Evolutionary conservation across 1,284 basidiomycete genomes (phyloP).

Genomic region (Pisolithus thermaeus): DNA sequence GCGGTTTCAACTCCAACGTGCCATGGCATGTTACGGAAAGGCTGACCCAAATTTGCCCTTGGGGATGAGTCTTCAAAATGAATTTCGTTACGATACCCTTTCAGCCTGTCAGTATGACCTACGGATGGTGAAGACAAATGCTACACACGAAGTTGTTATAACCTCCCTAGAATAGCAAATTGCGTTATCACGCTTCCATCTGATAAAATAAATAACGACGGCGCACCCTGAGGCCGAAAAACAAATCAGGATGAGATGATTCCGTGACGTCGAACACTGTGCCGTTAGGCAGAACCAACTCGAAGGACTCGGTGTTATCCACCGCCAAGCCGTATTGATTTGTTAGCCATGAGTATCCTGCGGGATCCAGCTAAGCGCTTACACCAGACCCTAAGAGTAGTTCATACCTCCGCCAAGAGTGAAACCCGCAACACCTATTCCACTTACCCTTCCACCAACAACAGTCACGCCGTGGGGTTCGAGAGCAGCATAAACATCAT

Average conservation of each 20-base stretch:
- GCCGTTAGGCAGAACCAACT: slow-evolving; percentile 46
- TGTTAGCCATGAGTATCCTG: too few species aligned
- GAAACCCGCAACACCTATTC: too few species aligned
- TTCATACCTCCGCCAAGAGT: too few species aligned
- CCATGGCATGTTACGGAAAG: neutral
- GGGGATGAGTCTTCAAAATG: slow-evolving; percentile 46
- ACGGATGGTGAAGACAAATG: neutral
- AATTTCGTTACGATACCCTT: slow-evolving; percentile 60
- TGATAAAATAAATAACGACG: neutral
- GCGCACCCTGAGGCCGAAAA: slow-evolving; percentile 42
- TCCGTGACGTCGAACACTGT: slow-evolving; percentile 34
- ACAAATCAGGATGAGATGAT: slow-evolving; percentile 35
- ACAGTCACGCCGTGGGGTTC: too few species aligned
- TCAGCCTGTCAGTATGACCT: neutral
- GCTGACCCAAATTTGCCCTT: slow-evolving; percentile 53
- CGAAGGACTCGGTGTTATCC: slow-evolving; percentile 42
- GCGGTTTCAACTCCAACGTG: neutral
- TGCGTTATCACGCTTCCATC: neutral
- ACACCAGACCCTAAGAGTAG: too few species aligned
- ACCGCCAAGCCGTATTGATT: slow-evolving; percentile 33
- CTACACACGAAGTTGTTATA: slow-evolving; percentile 53
- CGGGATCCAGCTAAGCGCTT: too few species aligned
- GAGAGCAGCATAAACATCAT: too few species aligned
- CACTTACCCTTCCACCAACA: too few species aligned
- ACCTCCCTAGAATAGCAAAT: slow-evolving; percentile 39